A percentile compares a stretch with the other conserved stretches of the same genome.
Evolutionary conservation across 345 rosid genomes (phyloP).

Genomic region (Leavenworthia alabamica): DNA sequence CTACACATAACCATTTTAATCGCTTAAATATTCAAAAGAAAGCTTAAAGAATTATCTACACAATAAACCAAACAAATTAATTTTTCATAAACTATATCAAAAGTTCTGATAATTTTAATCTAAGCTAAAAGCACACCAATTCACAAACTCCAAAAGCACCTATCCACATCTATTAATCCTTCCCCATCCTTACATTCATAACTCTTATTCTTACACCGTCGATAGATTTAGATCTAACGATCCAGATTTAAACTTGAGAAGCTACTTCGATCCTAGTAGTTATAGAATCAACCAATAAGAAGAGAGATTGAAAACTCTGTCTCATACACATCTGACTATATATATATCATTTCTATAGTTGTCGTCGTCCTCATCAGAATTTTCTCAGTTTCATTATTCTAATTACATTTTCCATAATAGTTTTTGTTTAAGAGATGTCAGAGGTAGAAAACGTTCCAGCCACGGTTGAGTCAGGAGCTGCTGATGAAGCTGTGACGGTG

Average conservation of each 20-base stretch:
- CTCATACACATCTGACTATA: constrained; percentile 41
- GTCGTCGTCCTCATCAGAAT: constrained; percentile 23
- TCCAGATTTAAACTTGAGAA: constrained; percentile 41
- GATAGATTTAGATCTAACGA: constrained; percentile 55
- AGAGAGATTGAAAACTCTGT: constrained; percentile 33
- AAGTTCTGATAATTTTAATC: constrained; percentile 33
- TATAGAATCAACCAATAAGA: constrained; percentile 42
- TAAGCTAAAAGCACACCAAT: constrained; percentile 71
- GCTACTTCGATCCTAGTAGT: constrained; percentile 45
- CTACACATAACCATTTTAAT: not conserved
- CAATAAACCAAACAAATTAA: constrained; percentile 5
- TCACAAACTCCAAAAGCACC: constrained; percentile 17
- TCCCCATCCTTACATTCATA: constrained; percentile 15
- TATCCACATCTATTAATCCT: constrained; percentile 22
- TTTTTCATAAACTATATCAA: constrained; percentile 11
- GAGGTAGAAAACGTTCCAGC: constrained; percentile 23
- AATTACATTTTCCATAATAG: not conserved
- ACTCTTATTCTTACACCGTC: constrained; percentile 31
- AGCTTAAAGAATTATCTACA: constrained; percentile 43
- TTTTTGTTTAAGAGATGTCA: not conserved
- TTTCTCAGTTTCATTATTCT: not conserved
- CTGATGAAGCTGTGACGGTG: constrained; percentile 13
- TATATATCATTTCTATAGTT: constrained; percentile 33
- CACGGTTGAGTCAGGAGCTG: constrained; percentile 43
- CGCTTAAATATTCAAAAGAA: constrained; percentile 25